phyloP scores from a whole-genome alignment of 2,329 filamentous ascomycete genomes.

The Ascocoryne sarcoides region DNA sequence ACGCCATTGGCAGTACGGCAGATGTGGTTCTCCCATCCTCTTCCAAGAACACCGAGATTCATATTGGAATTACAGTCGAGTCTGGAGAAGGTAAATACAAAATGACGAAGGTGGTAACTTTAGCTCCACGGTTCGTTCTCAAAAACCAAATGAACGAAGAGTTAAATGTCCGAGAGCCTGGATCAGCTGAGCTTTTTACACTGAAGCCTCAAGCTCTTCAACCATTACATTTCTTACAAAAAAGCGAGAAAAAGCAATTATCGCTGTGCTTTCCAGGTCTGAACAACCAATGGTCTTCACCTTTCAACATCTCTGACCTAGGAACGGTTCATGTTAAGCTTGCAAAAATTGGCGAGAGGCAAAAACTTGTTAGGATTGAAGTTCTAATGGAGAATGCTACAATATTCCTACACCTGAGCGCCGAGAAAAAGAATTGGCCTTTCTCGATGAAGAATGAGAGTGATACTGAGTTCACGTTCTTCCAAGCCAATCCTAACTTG shows the following conservation, averaged over 20 bases:
- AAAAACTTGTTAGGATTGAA: constrained; percentile 79
- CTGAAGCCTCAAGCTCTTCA: constrained; percentile 71
- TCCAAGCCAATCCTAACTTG: constrained; percentile 84
- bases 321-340: constrained; percentile 91
- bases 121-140: constrained; percentile 85
- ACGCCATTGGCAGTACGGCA: constrained; percentile 88
- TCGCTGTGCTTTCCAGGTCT: constrained; percentile 89
- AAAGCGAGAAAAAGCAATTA: constrained; percentile 75
- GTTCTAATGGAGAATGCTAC: constrained; percentile 88
- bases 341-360: constrained; percentile 79
- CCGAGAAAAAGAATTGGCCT: constrained; percentile 93
- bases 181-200: constrained; percentile 76
- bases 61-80: constrained; percentile 79
- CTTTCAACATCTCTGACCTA: constrained; percentile 93
- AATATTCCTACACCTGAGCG: constrained; percentile 81
- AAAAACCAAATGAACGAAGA: constrained; percentile 90
- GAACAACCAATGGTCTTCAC: constrained; percentile 95
- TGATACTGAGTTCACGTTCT: constrained; percentile 93
- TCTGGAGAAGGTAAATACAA: constrained; percentile 97
- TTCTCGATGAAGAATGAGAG: constrained; percentile 99
- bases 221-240: constrained; percentile 83
- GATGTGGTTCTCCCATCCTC: constrained; percentile 76
- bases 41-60: constrained; percentile 67
- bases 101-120: constrained; percentile 87
- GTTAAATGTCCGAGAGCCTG: constrained; percentile 82